A percentile compares a stretch with the other conserved stretches of the same genome.
Evolutionary conservation across 2,329 filamentous ascomycete genomes (phyloP).

Genomic region (Coniochaeta pulveracea): DNA sequence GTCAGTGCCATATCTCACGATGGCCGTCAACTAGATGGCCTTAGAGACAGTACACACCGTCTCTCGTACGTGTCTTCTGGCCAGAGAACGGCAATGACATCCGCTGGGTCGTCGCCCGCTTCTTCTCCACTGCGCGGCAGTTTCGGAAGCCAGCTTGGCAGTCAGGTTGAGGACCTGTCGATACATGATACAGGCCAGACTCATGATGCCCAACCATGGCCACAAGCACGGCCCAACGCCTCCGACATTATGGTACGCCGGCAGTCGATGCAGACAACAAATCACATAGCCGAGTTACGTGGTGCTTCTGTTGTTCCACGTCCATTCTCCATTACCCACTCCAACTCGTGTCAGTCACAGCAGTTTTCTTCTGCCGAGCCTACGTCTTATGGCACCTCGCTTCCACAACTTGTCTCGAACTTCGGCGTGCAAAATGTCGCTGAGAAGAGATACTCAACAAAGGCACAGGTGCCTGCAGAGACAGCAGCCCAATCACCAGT

Average conservation of each 20-base stretch:
- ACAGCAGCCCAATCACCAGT: slow-evolving; percentile 9
- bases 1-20: slow-evolving; percentile 49
- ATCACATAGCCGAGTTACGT: slow-evolving; percentile 29
- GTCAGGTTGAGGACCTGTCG: slow-evolving; percentile 19
- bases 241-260: slow-evolving; percentile 37
- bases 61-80: slow-evolving; percentile 50
- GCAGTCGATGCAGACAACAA: slow-evolving; percentile 37
- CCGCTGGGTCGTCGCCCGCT: slow-evolving; percentile 44
- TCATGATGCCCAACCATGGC: slow-evolving; percentile 13
- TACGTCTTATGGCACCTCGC: slow-evolving; percentile 5
- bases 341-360: slow-evolving; percentile 9
- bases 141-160: slow-evolving; percentile 36
- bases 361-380: too few species aligned
- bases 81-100: slow-evolving; percentile 48
- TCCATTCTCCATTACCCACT: slow-evolving; percentile 15
- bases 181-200: slow-evolving; percentile 9
- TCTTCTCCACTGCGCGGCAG: slow-evolving; percentile 43
- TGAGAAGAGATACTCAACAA: slow-evolving; percentile 34
- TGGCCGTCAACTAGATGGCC: slow-evolving; percentile 43
- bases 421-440: slow-evolving; percentile 40
- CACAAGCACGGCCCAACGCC: slow-evolving; percentile 38
- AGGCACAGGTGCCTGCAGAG: too few species aligned
- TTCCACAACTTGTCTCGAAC: slow-evolving; percentile 29
- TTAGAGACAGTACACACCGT: slow-evolving; percentile 44
- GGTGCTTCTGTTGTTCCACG: slow-evolving; percentile 15